phyloP scores from a whole-genome alignment of 2,329 filamentous ascomycete species.

The Aspergillus intermedius region DNA sequence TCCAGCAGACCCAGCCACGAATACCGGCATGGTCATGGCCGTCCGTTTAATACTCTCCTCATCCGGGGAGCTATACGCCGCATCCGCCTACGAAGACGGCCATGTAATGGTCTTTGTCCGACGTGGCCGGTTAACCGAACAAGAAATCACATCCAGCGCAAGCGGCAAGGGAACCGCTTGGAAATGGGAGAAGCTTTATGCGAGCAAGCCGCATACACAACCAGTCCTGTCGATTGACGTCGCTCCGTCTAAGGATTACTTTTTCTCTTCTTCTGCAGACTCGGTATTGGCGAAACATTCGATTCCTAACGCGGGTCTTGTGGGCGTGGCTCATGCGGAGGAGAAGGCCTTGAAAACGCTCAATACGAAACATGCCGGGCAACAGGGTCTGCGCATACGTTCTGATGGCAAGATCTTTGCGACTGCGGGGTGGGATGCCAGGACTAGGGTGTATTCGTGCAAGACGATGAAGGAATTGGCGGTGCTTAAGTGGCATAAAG shows the following conservation, averaged over 20 bases:
- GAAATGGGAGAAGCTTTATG: conserved; percentile 55
- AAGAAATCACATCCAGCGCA: conserved; percentile 16
- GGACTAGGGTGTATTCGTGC: conserved; percentile 70
- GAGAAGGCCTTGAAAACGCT: conserved; percentile 51
- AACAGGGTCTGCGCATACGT: conserved; percentile 72
- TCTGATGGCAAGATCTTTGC: conserved; percentile 77
- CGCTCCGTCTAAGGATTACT: conserved; percentile 47
- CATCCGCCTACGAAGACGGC: conserved; percentile 82
- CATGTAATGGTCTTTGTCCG: conserved; percentile 61
- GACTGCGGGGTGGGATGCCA: conserved; percentile 87
- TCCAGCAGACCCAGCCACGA: conserved; percentile 37
- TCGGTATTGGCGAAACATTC: conserved; percentile 70
- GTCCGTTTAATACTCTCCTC: conserved; percentile 53
- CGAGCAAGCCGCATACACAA: conserved; percentile 64
- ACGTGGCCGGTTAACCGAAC: conserved; percentile 31
- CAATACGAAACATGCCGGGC: conserved; percentile 83
- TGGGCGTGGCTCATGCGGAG: conserved; percentile 11
- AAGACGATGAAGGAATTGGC: conserved; percentile 81
- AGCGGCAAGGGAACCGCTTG: conserved; percentile 19
- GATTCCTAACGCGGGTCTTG: conserved; percentile 38
- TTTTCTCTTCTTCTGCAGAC: conserved; percentile 78
- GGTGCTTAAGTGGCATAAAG: conserved; percentile 88
- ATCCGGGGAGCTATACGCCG: conserved; percentile 51
- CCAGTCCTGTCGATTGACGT: conserved; percentile 71
- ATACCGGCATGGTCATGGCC: conserved; percentile 77